These are phyloP conservation scores for Microascus cirrosus DNA, from an alignment of 2,329 filamentous ascomycete genomes.

Conservation along the genomic window DNA sequence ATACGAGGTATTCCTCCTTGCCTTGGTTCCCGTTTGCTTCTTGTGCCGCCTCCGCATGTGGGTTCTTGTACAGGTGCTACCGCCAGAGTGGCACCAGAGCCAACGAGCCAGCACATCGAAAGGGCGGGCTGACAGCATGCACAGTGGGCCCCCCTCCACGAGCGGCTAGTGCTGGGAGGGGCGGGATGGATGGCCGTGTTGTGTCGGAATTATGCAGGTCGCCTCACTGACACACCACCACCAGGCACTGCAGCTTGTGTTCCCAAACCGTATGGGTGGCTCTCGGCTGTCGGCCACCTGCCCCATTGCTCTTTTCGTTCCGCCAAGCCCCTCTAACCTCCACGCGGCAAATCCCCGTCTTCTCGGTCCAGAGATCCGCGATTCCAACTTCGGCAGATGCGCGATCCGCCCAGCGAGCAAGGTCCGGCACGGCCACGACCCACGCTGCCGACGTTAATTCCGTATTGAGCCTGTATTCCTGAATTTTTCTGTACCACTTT, in stretches of 20 bases:
- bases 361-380: neutral
- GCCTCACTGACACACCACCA: neutral
- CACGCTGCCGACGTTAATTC: conserved; percentile 1
- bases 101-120: neutral
- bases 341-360: neutral
- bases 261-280: too few species aligned
- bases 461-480: conserved; percentile 2
- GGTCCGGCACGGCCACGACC: neutral
- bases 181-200: neutral
- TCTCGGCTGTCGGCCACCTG: neutral
- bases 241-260: neutral
- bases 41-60: neutral
- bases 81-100: neutral
- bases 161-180: neutral
- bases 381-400: neutral
- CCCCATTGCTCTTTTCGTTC: neutral
- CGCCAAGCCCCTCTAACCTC: neutral
- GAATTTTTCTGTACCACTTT: neutral
- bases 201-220: neutral
- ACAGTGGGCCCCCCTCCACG: neutral
- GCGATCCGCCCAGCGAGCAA: neutral
- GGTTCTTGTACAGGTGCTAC: neutral
- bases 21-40: neutral
- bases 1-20: too few species aligned
- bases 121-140: neutral